Evolutionary conservation across 805 yeast genomes (phyloP).

Genomic region (Lipomyces starkeyi): DNA sequence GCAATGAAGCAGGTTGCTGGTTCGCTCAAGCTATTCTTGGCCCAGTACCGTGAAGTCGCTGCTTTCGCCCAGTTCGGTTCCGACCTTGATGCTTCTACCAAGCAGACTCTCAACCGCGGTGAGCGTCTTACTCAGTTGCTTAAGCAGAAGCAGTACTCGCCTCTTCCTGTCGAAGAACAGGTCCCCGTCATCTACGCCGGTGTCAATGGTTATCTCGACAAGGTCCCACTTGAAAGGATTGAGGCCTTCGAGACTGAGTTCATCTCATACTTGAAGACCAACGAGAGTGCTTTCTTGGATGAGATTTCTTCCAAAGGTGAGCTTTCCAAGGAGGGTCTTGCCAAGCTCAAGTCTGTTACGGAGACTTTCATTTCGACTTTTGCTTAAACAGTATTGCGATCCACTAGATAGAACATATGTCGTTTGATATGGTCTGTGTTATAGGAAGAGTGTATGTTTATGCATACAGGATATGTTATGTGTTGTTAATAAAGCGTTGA

Average conservation of each 20-base stretch:
- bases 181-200: slow-evolving; percentile 99
- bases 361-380: slow-evolving; percentile 92
- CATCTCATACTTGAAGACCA: slow-evolving; percentile 89
- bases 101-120: slow-evolving; percentile 99
- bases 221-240: slow-evolving; percentile 80
- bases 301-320: slow-evolving; percentile 90
- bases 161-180: slow-evolving; percentile 98
- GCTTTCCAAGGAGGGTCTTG: slow-evolving; percentile 85
- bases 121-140: slow-evolving; percentile 99
- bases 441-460: not conserved
- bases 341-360: slow-evolving; percentile 85
- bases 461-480: not conserved
- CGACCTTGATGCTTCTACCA: slow-evolving; percentile 99
- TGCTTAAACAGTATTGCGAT: slow-evolving; percentile 33
- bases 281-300: slow-evolving; percentile 80
- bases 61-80: slow-evolving; percentile 99
- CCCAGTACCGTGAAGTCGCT: slow-evolving; percentile 99
- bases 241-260: slow-evolving; percentile 91
- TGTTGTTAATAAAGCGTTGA: not conserved
- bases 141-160: slow-evolving; percentile 96
- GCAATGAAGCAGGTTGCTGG: slow-evolving; percentile 99
- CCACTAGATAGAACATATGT: not conserved
- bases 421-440: not conserved
- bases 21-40: slow-evolving; percentile 99
- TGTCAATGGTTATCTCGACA: slow-evolving; percentile 98